Conservation (phyloP, 768 basidiomycete species). For the Tubosaeta sp. region DNA sequence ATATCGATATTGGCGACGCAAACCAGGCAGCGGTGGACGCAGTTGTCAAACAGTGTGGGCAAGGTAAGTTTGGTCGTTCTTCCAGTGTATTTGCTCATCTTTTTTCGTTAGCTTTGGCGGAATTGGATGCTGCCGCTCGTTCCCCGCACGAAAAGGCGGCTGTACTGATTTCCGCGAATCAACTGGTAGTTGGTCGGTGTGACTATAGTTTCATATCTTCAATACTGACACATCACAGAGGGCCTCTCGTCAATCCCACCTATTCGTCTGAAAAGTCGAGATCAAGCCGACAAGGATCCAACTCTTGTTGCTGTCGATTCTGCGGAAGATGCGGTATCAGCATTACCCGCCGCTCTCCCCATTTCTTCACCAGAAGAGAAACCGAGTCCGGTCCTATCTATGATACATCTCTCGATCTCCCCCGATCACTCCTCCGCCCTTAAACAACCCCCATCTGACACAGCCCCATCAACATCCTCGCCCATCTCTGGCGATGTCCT, state of each 20-base stretch:
- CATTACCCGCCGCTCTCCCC: background rate
- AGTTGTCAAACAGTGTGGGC: slow-evolving; percentile 71
- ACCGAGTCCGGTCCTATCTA: slow-evolving; percentile 5
- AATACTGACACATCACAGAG: slow-evolving; percentile 40
- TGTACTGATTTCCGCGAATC: slow-evolving; percentile 79
- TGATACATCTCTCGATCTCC: slow-evolving; percentile 4
- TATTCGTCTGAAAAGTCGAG: slow-evolving; percentile 67
- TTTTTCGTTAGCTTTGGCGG: slow-evolving; percentile 45
- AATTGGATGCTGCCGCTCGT: slow-evolving; percentile 44
- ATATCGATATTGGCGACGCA: slow-evolving; percentile 64
- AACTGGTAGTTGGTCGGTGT: slow-evolving; percentile 70
- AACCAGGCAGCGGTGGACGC: slow-evolving; percentile 48
- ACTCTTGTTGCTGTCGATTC: background rate
- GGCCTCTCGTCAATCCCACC: slow-evolving; percentile 72
- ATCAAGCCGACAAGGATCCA: slow-evolving; percentile 15
- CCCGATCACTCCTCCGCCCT: background rate
- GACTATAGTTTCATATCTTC: background rate
- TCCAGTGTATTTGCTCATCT: slow-evolving; percentile 19
- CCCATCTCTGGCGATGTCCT: slow-evolving; percentile 85
- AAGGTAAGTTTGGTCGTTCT: slow-evolving; percentile 48
- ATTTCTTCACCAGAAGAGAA: background rate
- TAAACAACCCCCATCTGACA: slow-evolving; percentile 5
- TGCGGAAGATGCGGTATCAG: slow-evolving; percentile 2
- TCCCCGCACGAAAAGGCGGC: slow-evolving; percentile 78
- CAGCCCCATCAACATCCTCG: slow-evolving; percentile 28